Evolutionary conservation across 2,329 filamentous ascomycete genomes (phyloP).

Genomic region (Apiospora phragmitis): DNA sequence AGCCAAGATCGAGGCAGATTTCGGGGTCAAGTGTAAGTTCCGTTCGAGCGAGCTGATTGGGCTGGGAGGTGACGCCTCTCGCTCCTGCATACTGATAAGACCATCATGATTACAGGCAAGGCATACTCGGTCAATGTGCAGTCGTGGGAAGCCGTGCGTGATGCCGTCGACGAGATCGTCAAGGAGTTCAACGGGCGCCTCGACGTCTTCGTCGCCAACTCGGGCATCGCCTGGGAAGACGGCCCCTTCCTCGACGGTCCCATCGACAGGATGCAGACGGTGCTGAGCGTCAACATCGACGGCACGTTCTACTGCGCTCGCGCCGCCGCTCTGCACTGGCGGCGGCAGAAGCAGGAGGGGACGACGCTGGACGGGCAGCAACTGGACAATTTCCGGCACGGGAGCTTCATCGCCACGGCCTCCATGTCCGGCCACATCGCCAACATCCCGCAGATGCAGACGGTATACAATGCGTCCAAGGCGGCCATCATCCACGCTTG

Average conservation of each 20-base stretch:
- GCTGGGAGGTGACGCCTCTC: background rate
- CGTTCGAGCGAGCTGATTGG: background rate
- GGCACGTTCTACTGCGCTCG: conserved; percentile 77
- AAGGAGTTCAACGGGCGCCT: conserved; percentile 72
- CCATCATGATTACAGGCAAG: conserved; percentile 44
- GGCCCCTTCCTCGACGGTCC: conserved; percentile 67
- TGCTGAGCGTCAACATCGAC: conserved; percentile 72
- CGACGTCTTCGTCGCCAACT: conserved; percentile 79
- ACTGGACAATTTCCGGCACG: conserved; percentile 59
- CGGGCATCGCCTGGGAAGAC: conserved; percentile 72
- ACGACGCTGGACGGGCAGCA: conserved; percentile 62
- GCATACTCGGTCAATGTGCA: conserved; percentile 65
- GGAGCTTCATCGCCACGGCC: conserved; percentile 76
- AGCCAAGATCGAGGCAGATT: conserved; percentile 62
- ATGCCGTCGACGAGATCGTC: conserved; percentile 53
- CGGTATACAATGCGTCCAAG: conserved; percentile 74
- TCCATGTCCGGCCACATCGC: conserved; percentile 78
- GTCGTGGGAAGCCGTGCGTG: conserved; percentile 50
- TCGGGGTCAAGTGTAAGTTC: conserved; percentile 65
- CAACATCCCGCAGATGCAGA: conserved; percentile 75
- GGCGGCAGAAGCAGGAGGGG: conserved; percentile 68
- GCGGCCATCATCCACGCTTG: conserved; percentile 62
- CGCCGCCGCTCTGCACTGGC: conserved; percentile 68
- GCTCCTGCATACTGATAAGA: background rate
- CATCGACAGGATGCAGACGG: conserved; percentile 63